phyloP scores from a whole-genome alignment of 345 rosid species.

The Cardamine chenopodiifolia region DNA sequence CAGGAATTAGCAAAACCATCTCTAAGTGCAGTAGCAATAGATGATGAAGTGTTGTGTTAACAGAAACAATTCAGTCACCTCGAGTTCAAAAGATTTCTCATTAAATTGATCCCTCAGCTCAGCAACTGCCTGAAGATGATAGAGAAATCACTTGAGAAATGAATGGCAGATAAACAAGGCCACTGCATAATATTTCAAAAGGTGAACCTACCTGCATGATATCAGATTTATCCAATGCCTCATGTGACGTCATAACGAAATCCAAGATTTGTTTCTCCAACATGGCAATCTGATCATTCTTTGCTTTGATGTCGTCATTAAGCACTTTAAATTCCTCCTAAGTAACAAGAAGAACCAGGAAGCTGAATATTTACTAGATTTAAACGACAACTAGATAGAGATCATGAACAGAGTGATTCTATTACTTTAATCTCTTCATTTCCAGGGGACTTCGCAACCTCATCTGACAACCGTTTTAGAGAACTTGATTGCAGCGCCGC shows the following conservation, averaged over 20 bases:
- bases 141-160: constrained; percentile 39
- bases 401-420: constrained; percentile 8
- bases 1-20: constrained; percentile 19
- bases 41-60: constrained; percentile 15
- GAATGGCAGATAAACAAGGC: constrained; percentile 9
- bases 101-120: constrained; percentile 77
- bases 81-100: constrained; percentile 93
- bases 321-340: constrained; percentile 76
- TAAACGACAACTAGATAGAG: constrained; percentile 25
- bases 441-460: constrained; percentile 69
- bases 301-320: constrained; percentile 69
- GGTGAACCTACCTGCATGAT: constrained; percentile 60
- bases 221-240: constrained; percentile 64
- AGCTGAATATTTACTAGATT: constrained; percentile 28
- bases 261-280: constrained; percentile 82
- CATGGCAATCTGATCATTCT: constrained; percentile 73
- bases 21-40: constrained; percentile 15
- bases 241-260: constrained; percentile 59
- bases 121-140: constrained; percentile 65
- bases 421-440: constrained; percentile 70
- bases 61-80: constrained; percentile 55
- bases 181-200: constrained; percentile 4
- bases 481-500: constrained; percentile 85
- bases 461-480: constrained; percentile 78
- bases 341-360: constrained; percentile 34